phyloP scores from a whole-genome alignment of 2,329 filamentous ascomycete species.

The Fusarium vanettenii region DNA sequence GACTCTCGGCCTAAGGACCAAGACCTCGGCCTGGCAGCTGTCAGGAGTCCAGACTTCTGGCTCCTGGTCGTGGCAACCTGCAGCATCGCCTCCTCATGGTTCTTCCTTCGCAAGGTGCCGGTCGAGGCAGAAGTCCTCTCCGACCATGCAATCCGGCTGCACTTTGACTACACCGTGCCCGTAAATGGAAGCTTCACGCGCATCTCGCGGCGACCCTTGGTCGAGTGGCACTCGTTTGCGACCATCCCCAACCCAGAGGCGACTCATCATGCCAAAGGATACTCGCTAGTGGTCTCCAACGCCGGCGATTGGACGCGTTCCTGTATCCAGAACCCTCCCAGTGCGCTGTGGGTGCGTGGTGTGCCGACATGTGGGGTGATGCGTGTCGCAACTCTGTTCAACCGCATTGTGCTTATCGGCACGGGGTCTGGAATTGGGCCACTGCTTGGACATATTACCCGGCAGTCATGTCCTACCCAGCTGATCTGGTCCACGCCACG shows the following conservation, averaged over 20 bases:
- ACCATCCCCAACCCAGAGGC: slow-evolving; percentile 70
- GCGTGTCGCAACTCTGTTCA: slow-evolving; percentile 74
- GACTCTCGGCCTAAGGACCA: slow-evolving; percentile 51
- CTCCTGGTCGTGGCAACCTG: slow-evolving; percentile 72
- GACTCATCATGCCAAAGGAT: slow-evolving; percentile 55
- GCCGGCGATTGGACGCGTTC: slow-evolving; percentile 80
- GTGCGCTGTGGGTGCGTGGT: slow-evolving; percentile 74
- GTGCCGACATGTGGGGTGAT: slow-evolving; percentile 75
- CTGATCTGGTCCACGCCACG: slow-evolving; percentile 76
- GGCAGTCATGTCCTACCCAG: slow-evolving; percentile 61
- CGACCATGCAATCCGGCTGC: slow-evolving; percentile 76
- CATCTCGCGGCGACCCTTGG: slow-evolving; percentile 70
- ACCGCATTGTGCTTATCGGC: slow-evolving; percentile 72
- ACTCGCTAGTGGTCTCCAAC: slow-evolving; percentile 77
- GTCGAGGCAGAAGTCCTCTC: slow-evolving; percentile 77
- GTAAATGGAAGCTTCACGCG: slow-evolving; percentile 61
- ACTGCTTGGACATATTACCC: slow-evolving; percentile 69
- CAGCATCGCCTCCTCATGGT: slow-evolving; percentile 78
- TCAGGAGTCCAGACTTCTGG: slow-evolving; percentile 68
- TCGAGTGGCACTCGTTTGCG: slow-evolving; percentile 82
- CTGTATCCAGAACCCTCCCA: slow-evolving; percentile 71
- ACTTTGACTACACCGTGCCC: slow-evolving; percentile 73
- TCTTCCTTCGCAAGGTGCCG: slow-evolving; percentile 73
- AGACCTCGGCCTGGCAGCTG: slow-evolving; percentile 51
- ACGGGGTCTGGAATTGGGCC: slow-evolving; percentile 82